These are phyloP conservation scores for Pachyrhizus erosus DNA, from an alignment of 306 rosid species.

Conservation along the genomic window DNA sequence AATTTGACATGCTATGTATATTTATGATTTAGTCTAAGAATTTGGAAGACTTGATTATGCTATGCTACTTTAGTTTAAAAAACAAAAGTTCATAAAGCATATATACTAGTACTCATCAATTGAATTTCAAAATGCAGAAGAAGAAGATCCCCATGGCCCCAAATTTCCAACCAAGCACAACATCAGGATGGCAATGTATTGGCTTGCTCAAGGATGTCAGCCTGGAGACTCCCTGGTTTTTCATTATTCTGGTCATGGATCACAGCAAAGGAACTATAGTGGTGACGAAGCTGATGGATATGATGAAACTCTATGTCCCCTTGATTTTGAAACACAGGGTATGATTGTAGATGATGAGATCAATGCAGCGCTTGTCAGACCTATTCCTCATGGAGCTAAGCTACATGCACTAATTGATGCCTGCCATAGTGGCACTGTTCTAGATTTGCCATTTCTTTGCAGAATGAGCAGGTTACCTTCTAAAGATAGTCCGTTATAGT, in stretches of 20 bases:
- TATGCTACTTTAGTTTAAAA: not conserved
- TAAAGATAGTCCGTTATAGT: conserved; percentile 14
- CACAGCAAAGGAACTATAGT: conserved; percentile 81
- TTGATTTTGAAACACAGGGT: conserved; percentile 98
- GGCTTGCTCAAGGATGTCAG: conserved; percentile 96
- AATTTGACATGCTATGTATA: not conserved
- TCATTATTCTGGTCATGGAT: conserved; percentile 99
- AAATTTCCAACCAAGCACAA: conserved; percentile 78
- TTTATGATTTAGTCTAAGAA: not conserved
- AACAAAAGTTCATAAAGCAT: not conserved
- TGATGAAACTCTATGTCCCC: conserved; percentile 95
- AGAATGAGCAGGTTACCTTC: conserved; percentile 85
- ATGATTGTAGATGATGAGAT: conserved; percentile 99
- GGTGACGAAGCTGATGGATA: conserved; percentile 97
- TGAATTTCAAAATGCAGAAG: conserved; percentile 73
- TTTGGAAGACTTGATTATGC: conserved; percentile 4
- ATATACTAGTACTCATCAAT: not conserved
- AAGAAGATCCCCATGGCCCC: conserved; percentile 80
- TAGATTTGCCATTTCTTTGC: conserved; percentile 97
- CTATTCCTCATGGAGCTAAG: conserved; percentile 86
- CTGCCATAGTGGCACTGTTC: conserved; percentile 95
- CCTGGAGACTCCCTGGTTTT: conserved; percentile 95
- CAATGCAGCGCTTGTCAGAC: conserved; percentile 75
- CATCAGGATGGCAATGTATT: conserved; percentile 95
- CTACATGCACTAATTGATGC: conserved; percentile 96